Evolutionary conservation across 2,329 filamentous ascomycete species (phyloP), one percentile per base, ranked within the genome.

Genomic region (Myriosclerotinia scirpicola): DNA sequence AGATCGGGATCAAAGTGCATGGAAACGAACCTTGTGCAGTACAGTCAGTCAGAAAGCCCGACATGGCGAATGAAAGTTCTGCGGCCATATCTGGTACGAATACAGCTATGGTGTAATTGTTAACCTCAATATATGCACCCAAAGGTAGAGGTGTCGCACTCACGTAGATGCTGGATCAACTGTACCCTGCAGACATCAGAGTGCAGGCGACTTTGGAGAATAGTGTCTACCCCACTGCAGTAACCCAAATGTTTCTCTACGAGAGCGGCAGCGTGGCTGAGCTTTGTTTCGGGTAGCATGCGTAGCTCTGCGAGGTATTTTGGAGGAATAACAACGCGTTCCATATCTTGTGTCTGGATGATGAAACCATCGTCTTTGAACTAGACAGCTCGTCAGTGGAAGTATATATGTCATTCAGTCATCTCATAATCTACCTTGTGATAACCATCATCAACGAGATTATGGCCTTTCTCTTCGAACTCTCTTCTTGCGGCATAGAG

Each of bases 141-240:
- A n/a, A 6, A 34, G 22, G 3, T 14, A 8, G 15, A 56, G 40
- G 8, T 36, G 3, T 26, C 2, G n/a, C n/a, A 59, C 55, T 34
- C 17, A 63, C 48, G 60, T 22, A 63, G 22, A 52, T 63, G 26
- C 48, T 63, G 60, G n/a, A 36, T 63, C 15, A 63, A 36, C 15
- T 63, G 60, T 12, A 54, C 60, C 48, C 60, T 26, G 36, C 48
- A 63, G 42, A 63, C 48, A 44, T 63, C 22, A 42, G 60, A 63
- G 22, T 63, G 60, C 5, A 54, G 48, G 12, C 60, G 60, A 54
- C 48, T 63, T 14, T 63, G n/a, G 2, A 63, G 15, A 44, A 54
- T 54, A 26, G 42, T 14, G 48, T 63, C 60, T n/a, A 63, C 36
- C 20, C 48, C 60, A 63, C 60, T 63, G 5, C 42, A 63, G 11